These are phyloP conservation scores for Balamuthia mandrillaris DNA, from an alignment of 208 protist genomes.

Conservation along the genomic window DNA sequence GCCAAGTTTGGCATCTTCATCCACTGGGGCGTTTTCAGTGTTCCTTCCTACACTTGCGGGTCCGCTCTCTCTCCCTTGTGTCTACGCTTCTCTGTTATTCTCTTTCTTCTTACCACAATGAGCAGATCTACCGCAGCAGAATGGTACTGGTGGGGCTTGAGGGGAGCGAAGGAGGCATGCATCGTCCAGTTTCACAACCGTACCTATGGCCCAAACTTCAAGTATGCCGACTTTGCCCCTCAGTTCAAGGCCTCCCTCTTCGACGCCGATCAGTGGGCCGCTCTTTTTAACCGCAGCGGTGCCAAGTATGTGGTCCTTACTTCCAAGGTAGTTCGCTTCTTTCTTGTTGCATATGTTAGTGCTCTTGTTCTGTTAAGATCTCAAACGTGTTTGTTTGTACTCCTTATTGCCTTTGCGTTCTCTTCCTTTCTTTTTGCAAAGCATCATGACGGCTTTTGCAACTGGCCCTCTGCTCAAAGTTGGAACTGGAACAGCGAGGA, in stretches of 20 bases:
- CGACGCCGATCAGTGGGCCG: conserved; percentile 54
- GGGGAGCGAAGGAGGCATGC: background rate
- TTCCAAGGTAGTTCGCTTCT: conserved; percentile 27
- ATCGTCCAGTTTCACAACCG: conserved; percentile 29
- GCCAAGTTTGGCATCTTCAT: conserved; percentile 65
- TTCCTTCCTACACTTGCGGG: conserved; percentile 40
- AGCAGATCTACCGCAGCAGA: conserved; percentile 40
- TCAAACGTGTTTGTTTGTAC: too few relatives aligned
- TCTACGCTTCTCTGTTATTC: background rate
- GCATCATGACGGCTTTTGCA: conserved; percentile 64
- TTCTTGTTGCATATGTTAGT: too few relatives aligned
- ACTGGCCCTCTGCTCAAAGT: conserved; percentile 29
- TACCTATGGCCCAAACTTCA: conserved; percentile 41
- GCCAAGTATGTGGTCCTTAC: conserved; percentile 66
- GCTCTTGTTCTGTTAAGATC: too few relatives aligned
- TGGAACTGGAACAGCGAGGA: conserved; percentile 61
- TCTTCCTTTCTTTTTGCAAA: background rate
- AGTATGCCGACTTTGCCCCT: conserved; percentile 46
- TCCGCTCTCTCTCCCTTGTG: too few relatives aligned
- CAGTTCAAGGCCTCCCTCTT: conserved; percentile 52
- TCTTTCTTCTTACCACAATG: background rate
- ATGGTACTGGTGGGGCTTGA: conserved; percentile 58
- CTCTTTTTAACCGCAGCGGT: conserved; percentile 42
- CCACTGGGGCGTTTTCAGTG: conserved; percentile 64
- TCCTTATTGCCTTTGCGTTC: background rate